phyloP scores from a whole-genome alignment of 139 green algal genomes.

The Closterium sp. region DNA sequence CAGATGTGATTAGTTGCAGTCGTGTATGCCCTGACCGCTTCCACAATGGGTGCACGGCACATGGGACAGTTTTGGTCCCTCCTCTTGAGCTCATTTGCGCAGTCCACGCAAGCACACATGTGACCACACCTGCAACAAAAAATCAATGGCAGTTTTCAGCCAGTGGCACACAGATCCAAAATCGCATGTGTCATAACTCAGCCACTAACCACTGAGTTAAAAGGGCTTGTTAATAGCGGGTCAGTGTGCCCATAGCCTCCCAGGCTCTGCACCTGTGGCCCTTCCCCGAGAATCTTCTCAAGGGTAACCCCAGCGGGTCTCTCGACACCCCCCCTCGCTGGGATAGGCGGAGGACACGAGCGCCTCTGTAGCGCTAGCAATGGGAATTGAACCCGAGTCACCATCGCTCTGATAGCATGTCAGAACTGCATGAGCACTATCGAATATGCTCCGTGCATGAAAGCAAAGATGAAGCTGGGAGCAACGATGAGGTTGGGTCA shows the following conservation, averaged over 20 bases:
- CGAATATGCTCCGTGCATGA: neutral
- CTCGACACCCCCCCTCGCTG: neutral
- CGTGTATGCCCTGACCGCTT: slow-evolving; percentile 31
- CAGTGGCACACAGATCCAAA: too few species aligned
- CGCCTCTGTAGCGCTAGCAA: neutral
- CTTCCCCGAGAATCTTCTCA: too few species aligned
- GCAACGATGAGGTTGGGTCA: neutral
- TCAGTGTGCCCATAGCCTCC: too few species aligned
- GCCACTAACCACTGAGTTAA: too few species aligned
- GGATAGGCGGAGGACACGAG: neutral
- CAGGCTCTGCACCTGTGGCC: too few species aligned
- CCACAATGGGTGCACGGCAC: slow-evolving; percentile 35
- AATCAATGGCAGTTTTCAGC: neutral
- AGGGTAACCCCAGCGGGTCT: too few species aligned
- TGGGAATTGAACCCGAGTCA: too few species aligned
- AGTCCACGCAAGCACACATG: slow-evolving; percentile 32
- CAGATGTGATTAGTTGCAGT: neutral
- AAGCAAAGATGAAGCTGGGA: neutral
- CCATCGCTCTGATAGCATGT: neutral
- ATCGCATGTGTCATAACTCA: too few species aligned
- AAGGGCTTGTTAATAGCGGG: too few species aligned
- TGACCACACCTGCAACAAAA: slow-evolving; percentile 30
- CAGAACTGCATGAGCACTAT: neutral
- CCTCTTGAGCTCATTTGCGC: slow-evolving; percentile 28
- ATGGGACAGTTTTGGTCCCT: slow-evolving; percentile 14